Evolutionary conservation across 169 alveolate species (phyloP), one percentile per base, ranked within the genome.

Genomic region (Plasmodium vivax): DNA sequence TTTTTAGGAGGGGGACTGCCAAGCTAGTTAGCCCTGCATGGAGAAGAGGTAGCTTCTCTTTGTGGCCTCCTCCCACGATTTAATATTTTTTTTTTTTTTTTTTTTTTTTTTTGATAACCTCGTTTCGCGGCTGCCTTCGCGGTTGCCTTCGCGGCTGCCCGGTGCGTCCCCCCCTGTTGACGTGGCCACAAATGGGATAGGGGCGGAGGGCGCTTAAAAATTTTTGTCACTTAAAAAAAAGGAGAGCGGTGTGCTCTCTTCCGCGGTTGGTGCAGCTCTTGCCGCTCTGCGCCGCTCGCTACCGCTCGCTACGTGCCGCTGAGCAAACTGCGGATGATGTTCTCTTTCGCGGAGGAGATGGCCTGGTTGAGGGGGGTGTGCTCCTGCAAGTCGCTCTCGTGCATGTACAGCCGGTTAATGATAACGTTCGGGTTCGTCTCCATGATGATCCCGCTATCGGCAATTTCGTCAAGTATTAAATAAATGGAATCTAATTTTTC

Each of bases 361-460:
- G 93, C 93, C 71, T 87, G 93, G 81, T 87, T 87, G 16, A 87
- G 80, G 0, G 93, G 85, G 0, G 93, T 87, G 19, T 47, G 82
- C 12, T 87, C 93, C 16, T 87, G 93, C 68, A 87, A 34, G 41
- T 87, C 93, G 1, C 87, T 47, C 82, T 87, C 93, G 45, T 87
- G 34, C 93, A 87, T 87, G 6, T 87, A 87, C 27, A 87, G 43
- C 38, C 93, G 56, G 27, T 77, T 87, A 14, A 87, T 79, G 36
- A 87, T 87, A 1, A 87, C 82, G 56, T 54, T 77, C 0, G 93
- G 32, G 45, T 77, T 87, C 0, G 93, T 87, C 72, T 87, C 93
- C 93, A 87, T 77, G 12, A 87, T 77, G n/a, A 87, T 75, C 0
- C 98, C 98, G 84, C 97, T 95, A 92, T 96, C 98, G 2, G 95